Evolutionary conservation across 371 early-diverging fungal genomes (phyloP).

Genomic region (Batkoa obscura): DNA sequence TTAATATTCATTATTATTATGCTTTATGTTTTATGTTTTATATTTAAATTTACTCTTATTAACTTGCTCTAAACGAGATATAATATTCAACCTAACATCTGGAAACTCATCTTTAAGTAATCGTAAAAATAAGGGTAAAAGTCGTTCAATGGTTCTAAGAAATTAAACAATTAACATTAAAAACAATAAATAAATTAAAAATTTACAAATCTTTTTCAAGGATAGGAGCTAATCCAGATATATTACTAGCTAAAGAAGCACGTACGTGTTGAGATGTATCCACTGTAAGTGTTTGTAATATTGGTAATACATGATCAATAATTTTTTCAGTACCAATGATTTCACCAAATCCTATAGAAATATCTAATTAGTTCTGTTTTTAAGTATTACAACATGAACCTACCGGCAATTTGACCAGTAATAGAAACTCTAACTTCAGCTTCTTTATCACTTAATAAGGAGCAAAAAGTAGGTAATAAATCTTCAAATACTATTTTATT

Average conservation of each 20-base stretch:
- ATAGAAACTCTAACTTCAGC: conserved; percentile 95
- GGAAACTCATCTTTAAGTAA: conserved; percentile 92
- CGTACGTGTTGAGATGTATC: conserved; percentile 94
- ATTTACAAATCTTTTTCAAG: conserved; percentile 80
- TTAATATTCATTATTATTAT: conserved; percentile 7
- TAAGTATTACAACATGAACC: not conserved
- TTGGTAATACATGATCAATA: conserved; percentile 63
- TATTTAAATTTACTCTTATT: conserved; percentile 25
- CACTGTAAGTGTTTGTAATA: conserved; percentile 72
- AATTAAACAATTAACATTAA: not conserved
- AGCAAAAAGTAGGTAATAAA: conserved; percentile 49
- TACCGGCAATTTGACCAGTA: conserved; percentile 69
- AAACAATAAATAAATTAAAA: not conserved
- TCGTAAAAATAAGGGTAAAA: conserved; percentile 84
- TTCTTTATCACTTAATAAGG: conserved; percentile 79
- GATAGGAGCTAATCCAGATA: conserved; percentile 84
- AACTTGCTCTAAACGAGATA: conserved; percentile 87
- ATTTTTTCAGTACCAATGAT: conserved; percentile 61
- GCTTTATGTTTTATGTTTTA: conserved; percentile 7
- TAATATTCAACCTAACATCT: conserved; percentile 94
- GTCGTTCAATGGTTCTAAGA: conserved; percentile 68
- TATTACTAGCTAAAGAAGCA: conserved; percentile 84
- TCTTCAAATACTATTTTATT: conserved; percentile 39
- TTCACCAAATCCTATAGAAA: conserved; percentile 49
- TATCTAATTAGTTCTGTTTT: not conserved